Conservation (phyloP, 2,329 filamentous ascomycete species). For the Pseudocercospora fijiensis region DNA sequence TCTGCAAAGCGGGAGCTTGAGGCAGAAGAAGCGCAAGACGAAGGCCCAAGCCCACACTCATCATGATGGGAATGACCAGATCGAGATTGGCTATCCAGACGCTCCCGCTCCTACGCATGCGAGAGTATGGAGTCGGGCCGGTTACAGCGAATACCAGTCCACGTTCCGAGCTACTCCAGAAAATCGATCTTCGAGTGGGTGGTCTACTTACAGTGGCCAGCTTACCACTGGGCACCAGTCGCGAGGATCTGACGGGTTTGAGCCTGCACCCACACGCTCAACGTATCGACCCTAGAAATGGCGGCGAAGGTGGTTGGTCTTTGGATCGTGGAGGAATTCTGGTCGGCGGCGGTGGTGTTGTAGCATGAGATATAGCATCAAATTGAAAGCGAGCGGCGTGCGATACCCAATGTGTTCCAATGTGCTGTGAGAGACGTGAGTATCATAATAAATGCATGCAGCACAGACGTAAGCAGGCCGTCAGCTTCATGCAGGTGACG, state of each 20-base stretch:
- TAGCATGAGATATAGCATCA: not conserved
- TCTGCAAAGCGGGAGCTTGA: constrained; percentile 1
- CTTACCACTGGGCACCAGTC: not conserved
- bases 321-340: not conserved
- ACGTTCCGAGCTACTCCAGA: constrained; percentile 1
- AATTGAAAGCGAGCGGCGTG: not conserved
- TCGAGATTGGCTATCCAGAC: not conserved
- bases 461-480: not conserved
- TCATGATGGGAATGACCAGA: not conserved
- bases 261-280: not conserved
- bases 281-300: not conserved
- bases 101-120: not conserved
- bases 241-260: not conserved
- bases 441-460: not conserved
- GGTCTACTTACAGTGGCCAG: not conserved
- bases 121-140: not conserved
- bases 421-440: not conserved
- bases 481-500: not conserved
- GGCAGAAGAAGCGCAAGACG: not conserved
- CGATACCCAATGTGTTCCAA: not conserved
- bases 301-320: not conserved
- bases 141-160: constrained; percentile 5
- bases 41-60: not conserved
- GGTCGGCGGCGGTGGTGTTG: not conserved
- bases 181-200: not conserved